Base-by-base conservation (phyloP, 1,284 basidiomycete species). In the Porodaedalea pini region DNA sequence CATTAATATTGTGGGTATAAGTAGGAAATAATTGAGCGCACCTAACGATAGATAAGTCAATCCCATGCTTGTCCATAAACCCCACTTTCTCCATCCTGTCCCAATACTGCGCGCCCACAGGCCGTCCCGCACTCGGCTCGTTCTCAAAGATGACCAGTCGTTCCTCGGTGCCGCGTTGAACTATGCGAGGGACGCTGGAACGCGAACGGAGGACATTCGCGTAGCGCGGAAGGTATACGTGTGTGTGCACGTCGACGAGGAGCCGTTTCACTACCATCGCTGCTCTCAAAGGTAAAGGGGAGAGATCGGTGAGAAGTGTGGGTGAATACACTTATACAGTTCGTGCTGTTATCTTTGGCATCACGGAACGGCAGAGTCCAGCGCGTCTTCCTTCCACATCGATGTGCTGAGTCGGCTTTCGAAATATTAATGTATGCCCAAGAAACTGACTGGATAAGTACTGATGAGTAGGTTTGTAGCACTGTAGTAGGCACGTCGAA, bases 171-270 rank as follows among this genome's bases (percentile, higher is more conserved):
- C 69, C 70, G 32, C 80, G 72, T 4, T 67, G 72, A 34, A 86
- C 77, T 63, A 93, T 89, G 37, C 85, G 78, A 32, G 90, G 90
- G 2, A 82, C 86, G 19, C 71, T 69, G 8, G 78, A 67, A 41
- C 88, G 79, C 40, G 80, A 75, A 44, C 86, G 79, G 45, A 90
- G 73, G 55, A 88, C 72, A 0, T 80, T 72, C 15, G 83, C 82
- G 68, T 91, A 91, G 50, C 86, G 79, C 6, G 88, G 83, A 25
- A 91, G 80, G 67, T 92, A 93, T 57, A 92, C 80, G 65, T 92
- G 91, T 8, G 88, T 89, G 72, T 92, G 90, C 27, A 92, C 75
- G 72, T 92, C 90, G 50, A 92, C 80, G 44, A 88, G 76, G 19
- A 81, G 73, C 43, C 66, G 66, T 51, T 67, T 66, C 2, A 72